Evolutionary conservation across 345 rosid species (phyloP).

Genomic region (Aquilaria malaccensis): DNA sequence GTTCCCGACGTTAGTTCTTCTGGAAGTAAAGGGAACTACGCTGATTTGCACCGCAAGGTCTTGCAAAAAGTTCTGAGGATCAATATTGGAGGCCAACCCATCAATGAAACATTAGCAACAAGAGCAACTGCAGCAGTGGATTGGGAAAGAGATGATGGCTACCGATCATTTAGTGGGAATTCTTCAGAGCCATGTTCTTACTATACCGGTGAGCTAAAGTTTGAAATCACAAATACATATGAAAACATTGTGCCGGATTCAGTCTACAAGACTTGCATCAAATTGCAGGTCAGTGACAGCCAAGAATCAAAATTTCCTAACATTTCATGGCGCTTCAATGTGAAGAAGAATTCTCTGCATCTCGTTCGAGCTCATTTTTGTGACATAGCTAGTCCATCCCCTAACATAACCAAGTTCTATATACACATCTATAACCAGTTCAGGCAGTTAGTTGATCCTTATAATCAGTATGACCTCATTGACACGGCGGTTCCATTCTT

Average conservation of each 20-base stretch:
- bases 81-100: slow-evolving; percentile 33
- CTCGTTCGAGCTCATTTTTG: slow-evolving; percentile 48
- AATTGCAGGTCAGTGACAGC: slow-evolving; percentile 2
- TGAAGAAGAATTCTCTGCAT: slow-evolving; percentile 22
- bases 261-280: slow-evolving; percentile 33
- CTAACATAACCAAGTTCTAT: not conserved
- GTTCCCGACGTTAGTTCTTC: slow-evolving; percentile 1
- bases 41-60: slow-evolving; percentile 8
- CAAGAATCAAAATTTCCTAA: not conserved
- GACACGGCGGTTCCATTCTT: slow-evolving; percentile 26
- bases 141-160: slow-evolving; percentile 26
- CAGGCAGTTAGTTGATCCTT: slow-evolving; percentile 16
- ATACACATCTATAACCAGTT: slow-evolving; percentile 23
- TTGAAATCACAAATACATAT: not conserved
- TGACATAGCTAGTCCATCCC: slow-evolving; percentile 19
- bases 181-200: too few relatives aligned
- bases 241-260: slow-evolving; percentile 27
- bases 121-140: too few relatives aligned
- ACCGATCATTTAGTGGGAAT: accelerated
- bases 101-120: slow-evolving; percentile 14
- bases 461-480: not conserved
- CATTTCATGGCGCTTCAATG: slow-evolving; percentile 40
- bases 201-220: not conserved
- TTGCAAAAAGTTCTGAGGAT: slow-evolving; percentile 22
- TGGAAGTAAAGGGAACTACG: not conserved